Evolutionary conservation across 2,329 filamentous ascomycete species (phyloP).

Genomic region (Thelonectria discophora): DNA sequence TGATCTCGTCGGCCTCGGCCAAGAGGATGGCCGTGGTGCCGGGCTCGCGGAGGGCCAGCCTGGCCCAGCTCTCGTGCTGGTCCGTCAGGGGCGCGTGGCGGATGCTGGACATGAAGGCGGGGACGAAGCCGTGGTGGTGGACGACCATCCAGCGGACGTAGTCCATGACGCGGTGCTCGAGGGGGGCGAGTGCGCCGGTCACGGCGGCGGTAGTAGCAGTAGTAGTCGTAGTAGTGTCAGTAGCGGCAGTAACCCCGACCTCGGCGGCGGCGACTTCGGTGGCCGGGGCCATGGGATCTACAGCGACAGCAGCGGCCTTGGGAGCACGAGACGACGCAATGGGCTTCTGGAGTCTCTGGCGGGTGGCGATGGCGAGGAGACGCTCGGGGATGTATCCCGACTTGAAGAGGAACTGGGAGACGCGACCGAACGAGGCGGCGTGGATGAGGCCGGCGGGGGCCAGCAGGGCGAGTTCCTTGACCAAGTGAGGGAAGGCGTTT

Average conservation of each 20-base stretch:
- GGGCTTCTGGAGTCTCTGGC: constrained; percentile 58
- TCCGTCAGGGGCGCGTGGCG: constrained; percentile 62
- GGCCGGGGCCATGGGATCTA: constrained; percentile 23
- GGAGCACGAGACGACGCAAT: constrained; percentile 52
- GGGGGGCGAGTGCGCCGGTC: constrained; percentile 44
- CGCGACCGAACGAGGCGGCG: constrained; percentile 59
- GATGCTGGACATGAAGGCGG: constrained; percentile 67
- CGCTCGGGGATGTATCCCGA: constrained; percentile 63
- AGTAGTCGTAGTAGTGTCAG: constrained; percentile 33
- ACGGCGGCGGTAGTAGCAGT: constrained; percentile 32
- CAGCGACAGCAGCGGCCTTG: constrained; percentile 41
- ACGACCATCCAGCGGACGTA: constrained; percentile 68
- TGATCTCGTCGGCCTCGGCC: constrained; percentile 60
- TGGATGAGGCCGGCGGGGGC: constrained; percentile 81
- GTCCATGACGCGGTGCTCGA: constrained; percentile 58
- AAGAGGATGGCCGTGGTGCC: constrained; percentile 62
- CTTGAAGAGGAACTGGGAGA: constrained; percentile 62
- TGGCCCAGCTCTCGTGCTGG: constrained; percentile 61
- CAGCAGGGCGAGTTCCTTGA: constrained; percentile 77
- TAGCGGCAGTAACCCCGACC: constrained; percentile 44
- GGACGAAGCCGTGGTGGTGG: constrained; percentile 66
- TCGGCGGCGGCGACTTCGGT: constrained; percentile 56
- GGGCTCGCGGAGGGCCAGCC: constrained; percentile 53
- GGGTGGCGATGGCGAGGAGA: constrained; percentile 59
- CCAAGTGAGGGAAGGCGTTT: constrained; percentile 73